A percentile compares a stretch with the other conserved stretches of the same genome.
Evolutionary conservation across 768 basidiomycete genomes (phyloP).

Genomic region (Austroboletus festivus): DNA sequence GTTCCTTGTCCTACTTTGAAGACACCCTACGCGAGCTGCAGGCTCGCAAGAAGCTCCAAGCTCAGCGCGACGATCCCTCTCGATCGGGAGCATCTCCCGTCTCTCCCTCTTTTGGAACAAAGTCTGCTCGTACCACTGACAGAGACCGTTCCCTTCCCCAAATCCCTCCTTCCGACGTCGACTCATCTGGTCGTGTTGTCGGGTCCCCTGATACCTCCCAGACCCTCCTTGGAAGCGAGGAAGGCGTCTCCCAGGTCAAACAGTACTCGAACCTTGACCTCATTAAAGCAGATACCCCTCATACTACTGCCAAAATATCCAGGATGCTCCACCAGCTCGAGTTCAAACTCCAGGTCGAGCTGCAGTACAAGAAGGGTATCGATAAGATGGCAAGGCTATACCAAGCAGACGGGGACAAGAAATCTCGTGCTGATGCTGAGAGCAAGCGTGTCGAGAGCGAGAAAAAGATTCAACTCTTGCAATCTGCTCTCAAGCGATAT

Average conservation of each 20-base stretch:
- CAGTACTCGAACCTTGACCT: conserved; percentile 86
- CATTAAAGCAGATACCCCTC: conserved; percentile 95
- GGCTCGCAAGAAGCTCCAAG: conserved; percentile 68
- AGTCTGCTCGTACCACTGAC: conserved; percentile 19
- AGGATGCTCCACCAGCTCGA: conserved; percentile 98
- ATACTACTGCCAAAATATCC: conserved; percentile 94
- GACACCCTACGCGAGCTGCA: conserved; percentile 81
- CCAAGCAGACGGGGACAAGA: conserved; percentile 96
- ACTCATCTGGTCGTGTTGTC: conserved; percentile 35
- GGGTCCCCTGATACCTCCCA: conserved; percentile 41
- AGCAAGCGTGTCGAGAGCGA: conserved; percentile 93
- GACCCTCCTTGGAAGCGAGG: conserved; percentile 37
- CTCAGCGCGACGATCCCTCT: conserved; percentile 51
- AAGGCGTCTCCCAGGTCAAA: conserved; percentile 49
- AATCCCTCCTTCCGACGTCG: conserved; percentile 54
- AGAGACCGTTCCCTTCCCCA: conserved; percentile 37
- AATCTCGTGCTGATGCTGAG: conserved; percentile 88
- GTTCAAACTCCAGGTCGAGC: conserved; percentile 98
- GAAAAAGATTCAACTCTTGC: conserved; percentile 91
- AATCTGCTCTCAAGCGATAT: conserved; percentile 90
- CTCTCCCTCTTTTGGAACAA: conserved; percentile 16
- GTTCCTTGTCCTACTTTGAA: conserved; percentile 83
- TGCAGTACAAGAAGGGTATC: conserved; percentile 96
- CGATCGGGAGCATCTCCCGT: conserved; percentile 47
- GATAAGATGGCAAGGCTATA: conserved; percentile 99